phyloP scores from a whole-genome alignment of 306 rosid species.

The Delonix regia region DNA sequence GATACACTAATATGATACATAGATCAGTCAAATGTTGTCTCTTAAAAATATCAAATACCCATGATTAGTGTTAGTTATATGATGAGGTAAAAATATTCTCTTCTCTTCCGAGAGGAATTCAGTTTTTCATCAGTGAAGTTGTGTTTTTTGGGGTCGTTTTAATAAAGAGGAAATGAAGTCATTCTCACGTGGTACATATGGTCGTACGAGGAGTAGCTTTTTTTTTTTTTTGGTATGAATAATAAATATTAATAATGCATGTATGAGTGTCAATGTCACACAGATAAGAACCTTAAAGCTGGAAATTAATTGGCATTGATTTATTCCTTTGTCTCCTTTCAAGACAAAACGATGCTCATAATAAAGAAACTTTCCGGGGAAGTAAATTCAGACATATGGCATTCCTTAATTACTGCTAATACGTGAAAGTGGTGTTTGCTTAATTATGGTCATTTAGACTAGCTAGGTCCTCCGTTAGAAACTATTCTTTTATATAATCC shows the following conservation, averaged over 20 bases:
- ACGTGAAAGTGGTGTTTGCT: not conserved
- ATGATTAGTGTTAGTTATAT: too few species aligned
- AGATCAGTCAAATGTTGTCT: not conserved
- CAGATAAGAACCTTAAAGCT: constrained; percentile 6
- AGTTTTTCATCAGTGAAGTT: too few species aligned
- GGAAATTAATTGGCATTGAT: constrained; percentile 17
- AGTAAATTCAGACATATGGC: not conserved
- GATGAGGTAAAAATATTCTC: not conserved
- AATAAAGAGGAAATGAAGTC: not conserved
- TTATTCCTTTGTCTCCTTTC: constrained; percentile 16
- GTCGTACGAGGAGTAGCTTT: not conserved
- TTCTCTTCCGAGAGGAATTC: too few species aligned
- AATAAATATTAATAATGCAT: not conserved
- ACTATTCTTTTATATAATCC: not conserved
- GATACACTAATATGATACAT: too few species aligned
- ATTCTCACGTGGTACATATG: not conserved
- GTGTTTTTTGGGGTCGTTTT: not conserved
- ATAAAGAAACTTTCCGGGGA: not conserved
- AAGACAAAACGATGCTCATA: not conserved
- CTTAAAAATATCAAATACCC: too few species aligned
- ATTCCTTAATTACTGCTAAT: not conserved
- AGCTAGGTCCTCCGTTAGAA: not conserved
- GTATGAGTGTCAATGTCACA: not conserved
- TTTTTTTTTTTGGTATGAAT: not conserved
- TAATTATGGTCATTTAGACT: not conserved